A percentile compares a stretch with the other conserved stretches of the same genome.
Conservation (phyloP, 768 basidiomycete genomes). For the Crucibulum laeve region DNA sequence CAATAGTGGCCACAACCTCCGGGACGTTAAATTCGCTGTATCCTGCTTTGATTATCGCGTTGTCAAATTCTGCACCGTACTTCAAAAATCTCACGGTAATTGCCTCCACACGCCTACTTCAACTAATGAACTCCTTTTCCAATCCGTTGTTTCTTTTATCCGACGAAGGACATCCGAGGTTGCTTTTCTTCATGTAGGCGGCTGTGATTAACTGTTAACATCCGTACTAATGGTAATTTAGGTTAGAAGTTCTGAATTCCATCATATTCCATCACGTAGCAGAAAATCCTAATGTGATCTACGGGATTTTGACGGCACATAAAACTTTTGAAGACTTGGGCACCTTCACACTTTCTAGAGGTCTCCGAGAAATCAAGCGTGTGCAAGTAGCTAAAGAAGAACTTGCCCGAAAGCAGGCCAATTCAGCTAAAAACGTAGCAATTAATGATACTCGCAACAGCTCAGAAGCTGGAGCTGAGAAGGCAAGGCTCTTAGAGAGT, state of each 20-base stretch:
- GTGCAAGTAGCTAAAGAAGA: slow-evolving; percentile 72
- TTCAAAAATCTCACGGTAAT: slow-evolving; percentile 77
- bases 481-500: slow-evolving; percentile 57
- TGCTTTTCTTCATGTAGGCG: slow-evolving; percentile 85
- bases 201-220: not conserved
- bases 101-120: slow-evolving; percentile 78
- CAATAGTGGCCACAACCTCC: slow-evolving; percentile 85
- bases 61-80: slow-evolving; percentile 87
- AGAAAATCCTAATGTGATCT: slow-evolving; percentile 85
- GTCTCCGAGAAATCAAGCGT: slow-evolving; percentile 79
- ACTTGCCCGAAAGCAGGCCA: slow-evolving; percentile 30
- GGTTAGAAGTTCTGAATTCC: slow-evolving; percentile 89
- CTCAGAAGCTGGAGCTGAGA: slow-evolving; percentile 50
- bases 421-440: not conserved
- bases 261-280: slow-evolving; percentile 73
- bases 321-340: slow-evolving; percentile 86
- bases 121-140: slow-evolving; percentile 89
- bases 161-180: slow-evolving; percentile 91
- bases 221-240: slow-evolving; percentile 18
- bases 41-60: slow-evolving; percentile 85
- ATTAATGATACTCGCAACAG: not conserved
- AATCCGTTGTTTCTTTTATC: slow-evolving; percentile 85
- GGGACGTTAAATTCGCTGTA: slow-evolving; percentile 81
- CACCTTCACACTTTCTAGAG: slow-evolving; percentile 85
- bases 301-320: slow-evolving; percentile 81